Evolutionary conservation across 805 yeast species (phyloP).

Genomic region (Yarrowia sp.): DNA sequence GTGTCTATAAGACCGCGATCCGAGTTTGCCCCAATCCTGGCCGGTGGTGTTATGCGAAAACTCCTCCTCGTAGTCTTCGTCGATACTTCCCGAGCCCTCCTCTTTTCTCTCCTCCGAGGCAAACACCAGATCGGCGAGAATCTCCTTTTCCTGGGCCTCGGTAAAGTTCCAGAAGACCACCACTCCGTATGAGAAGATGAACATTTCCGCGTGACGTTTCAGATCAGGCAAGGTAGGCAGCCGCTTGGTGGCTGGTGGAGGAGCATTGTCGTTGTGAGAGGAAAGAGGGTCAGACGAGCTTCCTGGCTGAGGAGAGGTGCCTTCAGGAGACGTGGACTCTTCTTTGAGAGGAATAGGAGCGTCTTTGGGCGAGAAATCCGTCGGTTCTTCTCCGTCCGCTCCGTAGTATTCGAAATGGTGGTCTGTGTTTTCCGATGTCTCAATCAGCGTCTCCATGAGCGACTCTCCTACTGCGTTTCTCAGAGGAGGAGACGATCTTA

Average conservation of each 20-base stretch:
- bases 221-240: constrained; percentile 47
- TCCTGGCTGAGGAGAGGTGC: background rate
- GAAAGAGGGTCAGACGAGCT: background rate
- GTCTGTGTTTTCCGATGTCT: constrained; percentile 82
- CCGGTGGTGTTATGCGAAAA: constrained; percentile 14
- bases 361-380: constrained; percentile 25
- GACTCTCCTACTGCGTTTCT: constrained; percentile 48
- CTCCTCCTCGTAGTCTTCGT: constrained; percentile 37
- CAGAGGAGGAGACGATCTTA: constrained; percentile 49
- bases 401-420: constrained; percentile 80
- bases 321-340: background rate
- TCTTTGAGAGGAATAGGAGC: constrained; percentile 28
- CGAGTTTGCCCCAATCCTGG: constrained; percentile 39
- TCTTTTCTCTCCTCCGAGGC: constrained; percentile 50
- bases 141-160: constrained; percentile 89
- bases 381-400: constrained; percentile 34
- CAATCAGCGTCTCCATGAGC: constrained; percentile 77
- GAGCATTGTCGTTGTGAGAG: background rate
- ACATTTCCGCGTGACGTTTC: constrained; percentile 75
- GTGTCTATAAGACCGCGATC: constrained; percentile 69
- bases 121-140: constrained; percentile 88
- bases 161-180: constrained; percentile 98
- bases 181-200: constrained; percentile 89
- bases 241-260: constrained; percentile 3
- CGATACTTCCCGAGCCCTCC: constrained; percentile 13